Conservation (phyloP, 345 rosid species). For the Populus deltoides region DNA sequence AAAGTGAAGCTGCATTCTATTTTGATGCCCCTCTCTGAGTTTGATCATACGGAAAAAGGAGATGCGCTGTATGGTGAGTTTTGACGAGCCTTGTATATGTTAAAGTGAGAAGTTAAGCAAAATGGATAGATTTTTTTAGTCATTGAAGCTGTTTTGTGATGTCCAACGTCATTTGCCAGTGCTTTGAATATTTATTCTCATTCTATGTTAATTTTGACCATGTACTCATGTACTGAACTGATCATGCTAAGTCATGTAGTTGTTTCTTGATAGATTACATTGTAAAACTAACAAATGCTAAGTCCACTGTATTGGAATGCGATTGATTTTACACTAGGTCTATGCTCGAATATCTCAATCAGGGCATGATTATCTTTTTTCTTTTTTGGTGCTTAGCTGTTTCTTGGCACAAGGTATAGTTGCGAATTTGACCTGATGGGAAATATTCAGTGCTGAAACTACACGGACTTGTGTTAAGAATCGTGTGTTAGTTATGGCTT, state of each 20-base stretch:
- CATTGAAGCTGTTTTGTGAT: not conserved
- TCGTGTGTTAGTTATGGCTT: not conserved
- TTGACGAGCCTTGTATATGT: not conserved
- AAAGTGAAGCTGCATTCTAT: conserved; percentile 34
- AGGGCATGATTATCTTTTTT: not conserved
- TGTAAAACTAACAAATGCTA: no score
- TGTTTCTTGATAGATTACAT: no score
- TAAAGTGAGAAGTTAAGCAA: not conserved
- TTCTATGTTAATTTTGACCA: no score
- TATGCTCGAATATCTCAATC: not conserved
- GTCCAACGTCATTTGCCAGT: not conserved
- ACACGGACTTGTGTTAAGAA: not conserved
- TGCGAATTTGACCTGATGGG: not conserved
- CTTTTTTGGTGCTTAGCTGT: no score
- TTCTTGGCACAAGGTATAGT: not conserved
- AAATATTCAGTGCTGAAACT: not conserved
- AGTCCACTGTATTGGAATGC: not conserved
- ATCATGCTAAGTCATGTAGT: not conserved
- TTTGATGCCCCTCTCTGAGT: conserved; percentile 28
- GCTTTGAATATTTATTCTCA: not conserved
- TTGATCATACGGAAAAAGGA: conserved; percentile 29
- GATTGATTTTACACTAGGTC: not conserved
- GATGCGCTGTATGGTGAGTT: conserved; percentile 32
- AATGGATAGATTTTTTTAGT: not conserved
- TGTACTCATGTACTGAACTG: not conserved